Percentiles rank a stretch among this genome's conserved stretches.
These are phyloP conservation scores for Musa acuminata DNA, from an alignment of 176 grass and related monocot species.

Conservation along the genomic window DNA sequence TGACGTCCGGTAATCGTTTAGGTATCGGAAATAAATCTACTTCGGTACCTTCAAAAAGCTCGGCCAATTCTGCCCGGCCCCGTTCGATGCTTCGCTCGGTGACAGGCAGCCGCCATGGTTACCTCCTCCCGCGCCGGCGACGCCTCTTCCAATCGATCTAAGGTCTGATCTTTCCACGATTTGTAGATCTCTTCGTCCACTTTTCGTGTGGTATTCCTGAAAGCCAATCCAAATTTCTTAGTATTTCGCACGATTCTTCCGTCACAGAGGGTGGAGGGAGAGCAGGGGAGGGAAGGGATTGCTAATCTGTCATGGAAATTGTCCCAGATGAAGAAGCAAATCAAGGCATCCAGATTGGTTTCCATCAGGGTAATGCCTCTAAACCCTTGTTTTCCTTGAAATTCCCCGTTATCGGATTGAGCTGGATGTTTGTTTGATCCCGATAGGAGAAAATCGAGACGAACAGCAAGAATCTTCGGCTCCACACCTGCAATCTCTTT, in stretches of 20 bases:
- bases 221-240: conserved; percentile 18
- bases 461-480: conserved; percentile 55
- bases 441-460: conserved; percentile 58
- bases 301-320: conserved; percentile 42
- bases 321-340: conserved; percentile 54
- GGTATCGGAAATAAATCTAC: not conserved
- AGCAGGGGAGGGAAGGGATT: conserved; percentile 33
- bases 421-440: conserved; percentile 1
- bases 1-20: not conserved
- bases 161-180: conserved; percentile 28
- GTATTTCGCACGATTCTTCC: not conserved
- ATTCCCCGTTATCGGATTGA: conserved; percentile 3
- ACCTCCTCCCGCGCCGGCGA: conserved; percentile 61
- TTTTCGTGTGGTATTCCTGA: not conserved
- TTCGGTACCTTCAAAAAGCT: not conserved
- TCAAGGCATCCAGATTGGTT: conserved; percentile 51
- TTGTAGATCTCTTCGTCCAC: conserved; percentile 1
- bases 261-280: conserved; percentile 47
- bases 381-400: not conserved
- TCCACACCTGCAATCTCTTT: conserved; percentile 56
- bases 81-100: not conserved
- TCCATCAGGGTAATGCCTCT: conserved; percentile 41
- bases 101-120: conserved; percentile 44
- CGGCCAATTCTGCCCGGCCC: not conserved
- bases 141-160: conserved; percentile 55